Base-by-base conservation (phyloP, 2,329 filamentous ascomycete genomes). In the Cytospora piceicola region DNA sequence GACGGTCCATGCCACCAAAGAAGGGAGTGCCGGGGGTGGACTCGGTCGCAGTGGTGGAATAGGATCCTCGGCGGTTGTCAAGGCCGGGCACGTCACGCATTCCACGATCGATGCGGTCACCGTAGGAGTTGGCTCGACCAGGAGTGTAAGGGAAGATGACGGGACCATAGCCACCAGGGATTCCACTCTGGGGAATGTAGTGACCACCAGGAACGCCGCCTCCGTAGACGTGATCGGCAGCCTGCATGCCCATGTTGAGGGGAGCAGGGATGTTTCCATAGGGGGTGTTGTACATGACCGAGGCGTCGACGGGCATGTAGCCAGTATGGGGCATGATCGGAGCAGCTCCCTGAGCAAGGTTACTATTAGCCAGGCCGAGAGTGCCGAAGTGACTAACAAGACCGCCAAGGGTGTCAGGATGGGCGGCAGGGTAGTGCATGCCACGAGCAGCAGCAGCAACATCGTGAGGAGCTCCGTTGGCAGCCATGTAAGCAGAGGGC, bases 21-120 rank as follows among this genome's bases (percentile, higher is more conserved):
- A 87, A 87, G 0, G 89, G 88, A 34, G 87, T 91, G 5, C 88
- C 84, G 3, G 87, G 85, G 30, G 86, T 84, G 9, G 88, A 90
- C 75, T 89, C 88, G 4, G 83, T 90, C 2, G 71, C 72, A 14
- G 72, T 74, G 32, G 88, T 90, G 1, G 88, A 90, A 75, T 90
- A 89, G 2, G 88, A 90, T 20, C 85, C 86, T 61, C 88, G 86
- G 29, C 88, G 87, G 66, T 89, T 89, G 70, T 90, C 87, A 34
- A 90, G 79, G 36, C 81, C 84, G 22, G 87, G 88, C 61, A 89
- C 83, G 42, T 89, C 84, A 32, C 81, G 72, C 80, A 58, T 81
- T 80, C 58, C 58, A 71, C 77, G 78, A 39, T 84, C 81, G 58
- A 79, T 75, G 36, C 82, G 83, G 67, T 83, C 79, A 51, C 80